A percentile compares a stretch with the other conserved stretches of the same genome.
phyloP scores from a whole-genome alignment of 2,329 filamentous ascomycete genomes.

The Ophiocordyceps polyrhachis-furcata region DNA sequence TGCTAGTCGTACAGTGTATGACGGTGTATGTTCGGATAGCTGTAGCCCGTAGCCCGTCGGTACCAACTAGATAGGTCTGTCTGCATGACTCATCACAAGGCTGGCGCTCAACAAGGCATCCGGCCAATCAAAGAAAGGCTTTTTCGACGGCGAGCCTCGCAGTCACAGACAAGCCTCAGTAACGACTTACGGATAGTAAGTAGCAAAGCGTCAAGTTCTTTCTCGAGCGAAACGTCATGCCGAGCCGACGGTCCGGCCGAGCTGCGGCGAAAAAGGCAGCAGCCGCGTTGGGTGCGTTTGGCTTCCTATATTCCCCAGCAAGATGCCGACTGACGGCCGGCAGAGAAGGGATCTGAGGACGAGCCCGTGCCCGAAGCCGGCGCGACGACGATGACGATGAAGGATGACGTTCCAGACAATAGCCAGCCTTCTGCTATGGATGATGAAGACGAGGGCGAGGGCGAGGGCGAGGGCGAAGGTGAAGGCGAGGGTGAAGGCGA shows the following conservation, averaged over 20 bases:
- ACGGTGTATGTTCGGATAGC: too few relatives aligned
- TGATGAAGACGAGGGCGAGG: constrained; percentile 1
- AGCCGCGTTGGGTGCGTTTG: constrained; percentile 29
- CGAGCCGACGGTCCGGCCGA: constrained; percentile 30
- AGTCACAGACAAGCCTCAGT: too few relatives aligned
- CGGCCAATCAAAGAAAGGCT: too few relatives aligned
- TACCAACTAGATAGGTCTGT: too few relatives aligned
- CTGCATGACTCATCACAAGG: too few relatives aligned
- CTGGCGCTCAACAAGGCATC: too few relatives aligned
- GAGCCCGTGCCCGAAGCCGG: constrained; percentile 18
- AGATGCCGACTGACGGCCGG: constrained; percentile 1
- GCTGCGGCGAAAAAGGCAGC: constrained; percentile 34
- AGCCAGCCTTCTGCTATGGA: background rate
- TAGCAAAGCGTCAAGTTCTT: too few relatives aligned
- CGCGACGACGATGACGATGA: constrained; percentile 2
- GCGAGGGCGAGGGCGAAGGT: too few relatives aligned
- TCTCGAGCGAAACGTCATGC: constrained; percentile 7
- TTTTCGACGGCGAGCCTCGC: too few relatives aligned
- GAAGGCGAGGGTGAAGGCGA: background rate
- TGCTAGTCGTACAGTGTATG: too few relatives aligned
- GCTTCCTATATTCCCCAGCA: background rate
- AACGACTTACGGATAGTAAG: too few relatives aligned
- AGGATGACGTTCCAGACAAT: constrained; percentile 4
- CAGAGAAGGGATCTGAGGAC: constrained; percentile 24
- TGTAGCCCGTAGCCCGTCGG: too few relatives aligned